Percentiles rank a stretch among this genome's conserved stretches.
Conservation (phyloP, 2,329 filamentous ascomycete genomes). For the Fusarium camptoceras region DNA sequence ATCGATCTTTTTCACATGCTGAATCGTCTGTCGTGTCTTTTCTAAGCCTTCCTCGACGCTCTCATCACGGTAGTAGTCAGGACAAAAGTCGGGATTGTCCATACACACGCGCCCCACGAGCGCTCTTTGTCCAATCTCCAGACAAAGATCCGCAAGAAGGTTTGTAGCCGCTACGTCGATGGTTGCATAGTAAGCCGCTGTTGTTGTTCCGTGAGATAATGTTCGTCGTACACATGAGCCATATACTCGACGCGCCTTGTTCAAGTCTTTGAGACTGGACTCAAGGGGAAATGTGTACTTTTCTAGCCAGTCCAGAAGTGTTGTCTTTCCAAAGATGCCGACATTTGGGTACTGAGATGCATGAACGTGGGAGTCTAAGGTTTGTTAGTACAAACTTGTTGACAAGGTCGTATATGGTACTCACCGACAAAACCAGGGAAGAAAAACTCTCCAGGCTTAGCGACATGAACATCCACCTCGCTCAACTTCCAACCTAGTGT, state of each 20-base stretch:
- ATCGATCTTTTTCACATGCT: slow-evolving; percentile 76
- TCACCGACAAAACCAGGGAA: slow-evolving; percentile 85
- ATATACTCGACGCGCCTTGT: slow-evolving; percentile 78
- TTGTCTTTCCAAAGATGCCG: slow-evolving; percentile 93
- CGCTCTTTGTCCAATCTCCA: slow-evolving; percentile 84
- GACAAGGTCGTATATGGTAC: slow-evolving; percentile 33
- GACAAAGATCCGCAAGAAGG: slow-evolving; percentile 85
- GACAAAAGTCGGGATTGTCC: slow-evolving; percentile 76
- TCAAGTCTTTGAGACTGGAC: slow-evolving; percentile 73
- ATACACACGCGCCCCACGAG: slow-evolving; percentile 96
- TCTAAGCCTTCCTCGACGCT: slow-evolving; percentile 67
- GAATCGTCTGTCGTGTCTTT: slow-evolving; percentile 70
- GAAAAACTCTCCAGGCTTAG: slow-evolving; percentile 73
- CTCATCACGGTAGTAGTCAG: slow-evolving; percentile 83
- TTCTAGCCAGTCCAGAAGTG: slow-evolving; percentile 91
- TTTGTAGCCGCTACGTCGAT: slow-evolving; percentile 90
- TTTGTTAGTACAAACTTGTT: slow-evolving; percentile 20
- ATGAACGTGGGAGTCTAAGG: slow-evolving; percentile 90
- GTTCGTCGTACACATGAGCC: slow-evolving; percentile 81
- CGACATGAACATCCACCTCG: slow-evolving; percentile 54
- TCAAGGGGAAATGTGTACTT: slow-evolving; percentile 97
- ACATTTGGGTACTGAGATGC: slow-evolving; percentile 94
- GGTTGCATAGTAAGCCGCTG: slow-evolving; percentile 94
- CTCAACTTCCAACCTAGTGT: slow-evolving; percentile 59
- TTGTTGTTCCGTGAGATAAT: slow-evolving; percentile 90